Evolutionary conservation across 148 eudicot genomes (phyloP), one percentile per base, ranked within the genome.

Genomic region (Amaranthus cruentus): DNA sequence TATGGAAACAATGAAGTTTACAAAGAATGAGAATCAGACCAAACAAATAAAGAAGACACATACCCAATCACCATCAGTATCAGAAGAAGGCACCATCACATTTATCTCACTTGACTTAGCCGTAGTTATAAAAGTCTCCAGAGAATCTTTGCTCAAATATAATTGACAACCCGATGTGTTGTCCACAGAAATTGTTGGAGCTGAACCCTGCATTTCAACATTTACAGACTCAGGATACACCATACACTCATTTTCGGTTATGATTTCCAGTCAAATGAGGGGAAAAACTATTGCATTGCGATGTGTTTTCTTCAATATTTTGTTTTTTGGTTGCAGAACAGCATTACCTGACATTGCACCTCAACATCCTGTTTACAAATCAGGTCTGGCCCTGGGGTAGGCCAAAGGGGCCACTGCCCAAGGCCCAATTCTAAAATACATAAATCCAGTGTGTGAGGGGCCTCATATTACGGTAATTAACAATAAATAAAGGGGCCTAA

Each of bases 21-120:
- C 71, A 67, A 49, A 38, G 52, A 64, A 13, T 44, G 12, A 63
- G 15, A 43, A 14, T 43, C 47, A 42, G 42, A 6, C 6, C 57
- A 64, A 74, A 11, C 13, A 52, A 60, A 6, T 52, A 42, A 47
- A 62, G 62, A 44, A 11, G 38, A 28, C 69, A 79, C 91, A 79
- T 92, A 95, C 99, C 99, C 91, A 89, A 76, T 95, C 99, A 71
- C 81, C 89, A 64, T 87, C 94, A 61, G 85, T 73, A 50, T 76
- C 89, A 71, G 87, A 77, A 78, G 88, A 89, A 84, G 97, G 97
- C 71, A 95, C 87, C 83, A 95, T 78, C 42, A 95, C 97, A 63
- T 95, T 95, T 77, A 91, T 77, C 80, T 95, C 99, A 74, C 97
- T 90, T 10, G 99, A 91, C 84, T 95, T 95, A 62, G 99, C 99